A percentile compares a stretch with the other conserved stretches of the same genome.
phyloP scores from a whole-genome alignment of 495 filamentous ascomycete species.

The Glutinoglossum americanum region DNA sequence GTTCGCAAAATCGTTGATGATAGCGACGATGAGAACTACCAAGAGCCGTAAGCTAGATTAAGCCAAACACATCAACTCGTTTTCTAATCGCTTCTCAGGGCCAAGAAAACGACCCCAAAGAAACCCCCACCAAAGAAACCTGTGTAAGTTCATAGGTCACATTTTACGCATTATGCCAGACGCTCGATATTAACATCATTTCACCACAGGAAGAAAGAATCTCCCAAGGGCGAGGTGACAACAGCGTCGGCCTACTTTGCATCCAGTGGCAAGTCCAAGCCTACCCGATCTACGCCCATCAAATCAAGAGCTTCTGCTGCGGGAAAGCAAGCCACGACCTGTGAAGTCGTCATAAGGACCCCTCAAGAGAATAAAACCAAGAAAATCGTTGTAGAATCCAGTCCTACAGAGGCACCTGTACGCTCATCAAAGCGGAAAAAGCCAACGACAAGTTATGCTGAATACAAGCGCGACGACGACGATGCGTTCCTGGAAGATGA shows the following conservation, averaged over 20 bases:
- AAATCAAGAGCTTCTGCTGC: conserved; percentile 12
- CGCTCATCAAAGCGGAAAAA: conserved; percentile 13
- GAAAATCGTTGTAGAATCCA: background rate
- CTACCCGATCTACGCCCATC: conserved; percentile 11
- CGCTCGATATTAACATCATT: background rate
- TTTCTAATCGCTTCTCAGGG: background rate
- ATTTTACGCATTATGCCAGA: too few species aligned
- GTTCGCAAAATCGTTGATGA: conserved; percentile 54
- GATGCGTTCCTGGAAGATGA: conserved; percentile 35
- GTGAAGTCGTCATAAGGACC: conserved; percentile 7
- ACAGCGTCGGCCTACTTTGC: conserved; percentile 40
- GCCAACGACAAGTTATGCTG: conserved; percentile 15
- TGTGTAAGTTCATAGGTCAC: conserved; percentile 6
- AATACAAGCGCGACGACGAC: conserved; percentile 21
- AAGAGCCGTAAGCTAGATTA: background rate
- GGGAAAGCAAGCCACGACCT: background rate
- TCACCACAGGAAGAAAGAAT: conserved; percentile 22
- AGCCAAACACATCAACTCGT: background rate
- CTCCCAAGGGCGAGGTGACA: conserved; percentile 28
- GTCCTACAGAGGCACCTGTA: background rate
- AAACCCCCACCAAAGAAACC: conserved; percentile 21
- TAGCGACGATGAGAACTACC: conserved; percentile 46
- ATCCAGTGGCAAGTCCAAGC: conserved; percentile 29
- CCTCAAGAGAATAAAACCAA: background rate
- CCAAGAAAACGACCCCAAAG: conserved; percentile 24